These are phyloP conservation scores for Cunninghamia lanceolata DNA, from an alignment of 75 land plant species.

Conservation along the genomic window DNA sequence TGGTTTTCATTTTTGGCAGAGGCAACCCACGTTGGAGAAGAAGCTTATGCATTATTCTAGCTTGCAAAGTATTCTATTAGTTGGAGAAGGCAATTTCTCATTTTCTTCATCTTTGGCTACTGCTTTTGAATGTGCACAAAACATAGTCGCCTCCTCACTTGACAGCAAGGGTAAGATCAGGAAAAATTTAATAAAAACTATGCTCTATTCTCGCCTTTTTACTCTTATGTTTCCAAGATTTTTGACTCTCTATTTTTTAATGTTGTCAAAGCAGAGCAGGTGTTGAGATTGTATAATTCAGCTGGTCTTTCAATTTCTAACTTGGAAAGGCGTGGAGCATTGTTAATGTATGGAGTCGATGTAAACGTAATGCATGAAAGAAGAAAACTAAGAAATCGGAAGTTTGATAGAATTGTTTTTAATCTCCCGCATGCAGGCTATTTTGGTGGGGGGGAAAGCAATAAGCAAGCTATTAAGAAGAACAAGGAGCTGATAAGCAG, in stretches of 20 bases:
- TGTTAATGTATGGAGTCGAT: conserved; percentile 3
- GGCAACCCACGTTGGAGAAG: background rate
- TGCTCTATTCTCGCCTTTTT: no score
- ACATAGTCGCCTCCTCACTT: conserved; percentile 23
- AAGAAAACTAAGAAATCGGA: background rate
- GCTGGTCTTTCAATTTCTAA: background rate
- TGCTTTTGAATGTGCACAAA: conserved; percentile 11
- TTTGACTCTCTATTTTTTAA: no score
- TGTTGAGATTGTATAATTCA: background rate
- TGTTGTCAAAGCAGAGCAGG: background rate
- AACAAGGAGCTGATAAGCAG: conserved; percentile 27
- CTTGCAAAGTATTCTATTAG: conserved; percentile 15
- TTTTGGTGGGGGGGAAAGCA: background rate
- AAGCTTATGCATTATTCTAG: conserved; percentile 14
- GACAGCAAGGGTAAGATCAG: conserved; percentile 14
- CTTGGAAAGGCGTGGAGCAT: conserved; percentile 20
- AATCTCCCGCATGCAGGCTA: conserved; percentile 22
- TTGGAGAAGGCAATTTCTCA: conserved; percentile 33
- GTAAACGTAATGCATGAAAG: background rate
- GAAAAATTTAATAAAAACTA: no score
- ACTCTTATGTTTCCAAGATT: no score
- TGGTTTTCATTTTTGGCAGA: background rate
- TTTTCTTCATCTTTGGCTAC: conserved; percentile 19
- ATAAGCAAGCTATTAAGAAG: background rate
- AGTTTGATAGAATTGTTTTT: conserved; percentile 9